Conservation (phyloP, 768 basidiomycete species). For the Tricholoma terreum region DNA sequence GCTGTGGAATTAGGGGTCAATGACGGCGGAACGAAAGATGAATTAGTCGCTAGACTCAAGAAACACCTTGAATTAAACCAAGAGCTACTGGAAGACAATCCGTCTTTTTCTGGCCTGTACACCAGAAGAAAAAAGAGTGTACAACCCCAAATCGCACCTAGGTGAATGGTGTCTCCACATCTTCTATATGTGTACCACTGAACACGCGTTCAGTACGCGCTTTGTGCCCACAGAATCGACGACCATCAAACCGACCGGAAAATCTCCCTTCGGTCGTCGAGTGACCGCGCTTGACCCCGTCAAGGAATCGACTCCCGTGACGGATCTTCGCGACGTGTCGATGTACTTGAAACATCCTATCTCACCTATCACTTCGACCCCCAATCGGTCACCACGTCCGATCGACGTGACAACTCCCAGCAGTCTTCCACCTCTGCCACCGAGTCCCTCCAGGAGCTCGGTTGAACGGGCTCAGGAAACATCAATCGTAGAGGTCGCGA, state of each 20-base stretch:
- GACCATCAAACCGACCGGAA: conserved; percentile 3
- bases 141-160: conserved; percentile 31
- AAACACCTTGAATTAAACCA: conserved; percentile 58
- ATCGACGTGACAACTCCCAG: conserved; percentile 30
- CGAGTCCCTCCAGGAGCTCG: conserved; percentile 38
- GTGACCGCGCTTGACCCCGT: conserved; percentile 37
- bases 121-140: conserved; percentile 41
- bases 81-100: conserved; percentile 51
- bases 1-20: conserved; percentile 50
- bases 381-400: conserved; percentile 23
- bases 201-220: conserved; percentile 5
- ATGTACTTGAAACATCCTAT: conserved; percentile 46
- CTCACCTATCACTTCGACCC: conserved; percentile 33
- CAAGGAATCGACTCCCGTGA: conserved; percentile 46
- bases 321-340: conserved; percentile 50
- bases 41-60: conserved; percentile 59
- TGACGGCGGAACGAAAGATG: conserved; percentile 60
- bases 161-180: neutral
- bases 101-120: conserved; percentile 54
- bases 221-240: neutral
- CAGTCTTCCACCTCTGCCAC: conserved; percentile 37
- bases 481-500: conserved; percentile 27
- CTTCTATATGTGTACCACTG: neutral
- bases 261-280: conserved; percentile 17
- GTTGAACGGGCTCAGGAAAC: conserved; percentile 32